Conservation (phyloP, 2,329 filamentous ascomycete species). For the Diaporthe velutina region DNA sequence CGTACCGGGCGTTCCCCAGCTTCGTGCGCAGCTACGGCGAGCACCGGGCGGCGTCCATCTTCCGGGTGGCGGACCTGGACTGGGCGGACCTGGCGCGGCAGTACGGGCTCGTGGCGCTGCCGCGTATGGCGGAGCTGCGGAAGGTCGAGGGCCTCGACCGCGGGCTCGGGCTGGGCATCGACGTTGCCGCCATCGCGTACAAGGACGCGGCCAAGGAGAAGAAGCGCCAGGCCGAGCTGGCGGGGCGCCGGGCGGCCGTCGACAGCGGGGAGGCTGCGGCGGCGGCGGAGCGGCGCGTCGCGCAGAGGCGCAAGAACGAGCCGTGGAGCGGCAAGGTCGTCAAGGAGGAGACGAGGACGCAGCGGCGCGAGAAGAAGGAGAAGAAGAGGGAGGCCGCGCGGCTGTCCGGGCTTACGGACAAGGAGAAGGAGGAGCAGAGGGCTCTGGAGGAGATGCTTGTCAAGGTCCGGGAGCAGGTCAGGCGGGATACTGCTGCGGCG, state of each 20-base stretch:
- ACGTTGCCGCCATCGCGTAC: constrained; percentile 78
- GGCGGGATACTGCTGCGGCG: constrained; percentile 49
- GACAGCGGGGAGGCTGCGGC: constrained; percentile 52
- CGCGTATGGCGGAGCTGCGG: constrained; percentile 92
- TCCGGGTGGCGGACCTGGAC: constrained; percentile 83
- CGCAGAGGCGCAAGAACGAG: constrained; percentile 72
- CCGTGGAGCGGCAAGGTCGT: constrained; percentile 82
- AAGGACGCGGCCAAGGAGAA: constrained; percentile 80
- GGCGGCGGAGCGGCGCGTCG: constrained; percentile 55
- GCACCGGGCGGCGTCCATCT: constrained; percentile 92
- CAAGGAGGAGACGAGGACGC: constrained; percentile 70
- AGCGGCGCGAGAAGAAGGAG: constrained; percentile 51
- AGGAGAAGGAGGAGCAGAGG: constrained; percentile 72
- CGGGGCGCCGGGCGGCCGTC: constrained; percentile 60
- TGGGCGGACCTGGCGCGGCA: constrained; percentile 85
- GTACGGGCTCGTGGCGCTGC: constrained; percentile 89
- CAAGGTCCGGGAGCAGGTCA: constrained; percentile 71
- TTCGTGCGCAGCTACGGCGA: constrained; percentile 94
- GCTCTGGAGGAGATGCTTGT: constrained; percentile 75
- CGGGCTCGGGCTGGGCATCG: constrained; percentile 71
- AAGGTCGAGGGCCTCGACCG: constrained; percentile 77
- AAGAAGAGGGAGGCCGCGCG: constrained; percentile 69
- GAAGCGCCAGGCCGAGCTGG: constrained; percentile 69
- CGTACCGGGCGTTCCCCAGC: constrained; percentile 90
- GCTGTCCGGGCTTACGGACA: constrained; percentile 76